Base-by-base conservation (phyloP, 495 filamentous ascomycete genomes). In the Trichodelitschia bisporula region DNA sequence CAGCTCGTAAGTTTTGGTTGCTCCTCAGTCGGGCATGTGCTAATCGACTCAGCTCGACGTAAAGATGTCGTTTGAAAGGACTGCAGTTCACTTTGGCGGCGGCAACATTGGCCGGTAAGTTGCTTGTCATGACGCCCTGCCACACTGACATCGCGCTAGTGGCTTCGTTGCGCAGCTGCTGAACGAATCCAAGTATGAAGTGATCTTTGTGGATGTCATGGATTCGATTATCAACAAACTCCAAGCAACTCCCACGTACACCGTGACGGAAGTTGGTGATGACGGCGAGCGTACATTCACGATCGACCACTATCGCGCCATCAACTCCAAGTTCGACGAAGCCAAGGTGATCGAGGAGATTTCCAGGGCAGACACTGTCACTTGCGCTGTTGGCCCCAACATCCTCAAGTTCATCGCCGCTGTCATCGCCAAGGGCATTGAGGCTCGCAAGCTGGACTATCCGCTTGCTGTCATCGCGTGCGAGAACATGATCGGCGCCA, bases 401-500 rank as follows among this genome's bases (percentile, higher is more conserved):
- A 69, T 97, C 51, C 75, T 97, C 47, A 78, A 80, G 54, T 91
- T 90, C 57, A 78, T 95, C 51, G 86, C 86, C 23, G 75, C 78
- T 4, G 71, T 77, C 41, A 86, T 97, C 43, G 80, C 78, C 48
- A 83, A 84, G 59, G 86, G 76, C 30, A 72, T 97, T 40, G 68
- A 77, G 39, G 57, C 61, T 29, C 76, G 89, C 13, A 63, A 65
- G 19, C 61, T 58, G n/a, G 49, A 61, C 24, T 64, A 62, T 31
- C 84, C 83, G 2, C 45, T 90, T 23, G 78, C 80, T 4, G 76
- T 97, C 45, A 86, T 97, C 51, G 86, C 86, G 26, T 97, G 86
- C 51, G 86, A 97, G 60, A 97, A 97, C 56, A 77, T 76, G 45
- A 91, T 92, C 42, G 72, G 72, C 34, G 86, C 77, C 37, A 95